These are phyloP conservation scores for Auxenochlorella pyrenoidosa DNA, from an alignment of 139 green algal genomes.

Conservation along the genomic window DNA sequence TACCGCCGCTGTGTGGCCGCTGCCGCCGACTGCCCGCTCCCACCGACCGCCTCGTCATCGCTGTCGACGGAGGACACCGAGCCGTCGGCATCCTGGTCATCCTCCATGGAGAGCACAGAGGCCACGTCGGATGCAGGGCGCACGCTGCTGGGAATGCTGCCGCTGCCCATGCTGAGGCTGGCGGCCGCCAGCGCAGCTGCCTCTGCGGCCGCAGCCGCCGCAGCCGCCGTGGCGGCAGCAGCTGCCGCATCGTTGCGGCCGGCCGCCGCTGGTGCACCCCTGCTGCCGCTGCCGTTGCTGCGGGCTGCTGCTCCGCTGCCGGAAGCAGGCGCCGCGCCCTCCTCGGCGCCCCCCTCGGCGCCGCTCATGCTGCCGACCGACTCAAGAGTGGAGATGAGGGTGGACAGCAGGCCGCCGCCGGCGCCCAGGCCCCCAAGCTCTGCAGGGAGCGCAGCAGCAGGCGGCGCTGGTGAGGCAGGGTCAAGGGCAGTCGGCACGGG, in stretches of 20 bases:
- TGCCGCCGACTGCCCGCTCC: neutral
- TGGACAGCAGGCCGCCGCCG: slow-evolving; percentile 25
- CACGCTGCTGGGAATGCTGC: neutral
- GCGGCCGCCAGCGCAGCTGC: neutral
- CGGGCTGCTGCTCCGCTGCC: neutral
- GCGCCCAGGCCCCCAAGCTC: neutral
- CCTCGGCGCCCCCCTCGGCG: neutral
- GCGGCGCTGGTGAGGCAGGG: too few species aligned
- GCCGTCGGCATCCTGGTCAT: neutral
- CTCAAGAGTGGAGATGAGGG: slow-evolving; percentile 25
- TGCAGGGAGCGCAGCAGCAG: neutral
- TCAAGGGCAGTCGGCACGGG: too few species aligned
- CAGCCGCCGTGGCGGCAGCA: neutral
- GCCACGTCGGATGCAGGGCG: neutral
- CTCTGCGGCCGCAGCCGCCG: neutral
- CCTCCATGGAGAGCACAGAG: neutral
- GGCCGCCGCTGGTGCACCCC: neutral
- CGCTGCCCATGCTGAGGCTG: slow-evolving; percentile 2
- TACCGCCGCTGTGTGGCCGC: neutral
- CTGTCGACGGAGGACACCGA: neutral
- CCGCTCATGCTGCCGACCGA: neutral
- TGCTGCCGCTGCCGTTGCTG: neutral
- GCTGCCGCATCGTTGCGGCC: neutral
- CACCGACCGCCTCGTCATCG: neutral
- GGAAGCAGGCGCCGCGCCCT: neutral